Percentiles rank a stretch among this genome's conserved stretches.
Evolutionary conservation across 1,284 basidiomycete species (phyloP).

Genomic region (Cutaneotrichosporon sp.): DNA sequence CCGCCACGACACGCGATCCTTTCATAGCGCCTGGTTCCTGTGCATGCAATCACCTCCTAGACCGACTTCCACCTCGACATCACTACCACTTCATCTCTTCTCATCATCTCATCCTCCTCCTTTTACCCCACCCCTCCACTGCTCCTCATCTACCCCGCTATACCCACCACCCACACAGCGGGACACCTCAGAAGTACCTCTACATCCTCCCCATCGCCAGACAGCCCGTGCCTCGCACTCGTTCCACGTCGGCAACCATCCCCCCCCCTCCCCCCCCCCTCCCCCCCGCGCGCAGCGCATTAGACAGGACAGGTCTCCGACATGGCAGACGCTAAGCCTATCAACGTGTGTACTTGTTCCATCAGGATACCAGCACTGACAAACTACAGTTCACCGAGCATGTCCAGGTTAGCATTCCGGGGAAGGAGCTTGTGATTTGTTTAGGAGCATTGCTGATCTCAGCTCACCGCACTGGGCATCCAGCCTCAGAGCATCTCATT

Average conservation of each 20-base stretch:
- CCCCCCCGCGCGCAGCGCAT: neutral
- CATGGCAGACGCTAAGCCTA: constrained; percentile 46
- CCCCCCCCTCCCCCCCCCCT: neutral
- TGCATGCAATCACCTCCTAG: too few relatives aligned
- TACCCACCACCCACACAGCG: neutral
- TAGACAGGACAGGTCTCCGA: neutral
- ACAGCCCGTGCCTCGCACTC: constrained; percentile 1
- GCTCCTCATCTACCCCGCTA: neutral
- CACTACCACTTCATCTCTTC: neutral
- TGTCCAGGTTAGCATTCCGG: constrained; percentile 48
- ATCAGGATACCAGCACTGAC: neutral
- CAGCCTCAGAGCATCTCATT: constrained; percentile 97
- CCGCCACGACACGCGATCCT: too few relatives aligned
- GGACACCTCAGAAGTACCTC: neutral
- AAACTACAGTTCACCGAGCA: constrained; percentile 50
- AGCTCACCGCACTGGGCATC: constrained; percentile 92
- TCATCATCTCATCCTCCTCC: neutral
- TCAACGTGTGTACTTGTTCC: constrained; percentile 31
- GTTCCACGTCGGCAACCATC: constrained; percentile 5
- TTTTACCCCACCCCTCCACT: neutral
- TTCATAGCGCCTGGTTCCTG: too few relatives aligned
- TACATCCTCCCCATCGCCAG: neutral
- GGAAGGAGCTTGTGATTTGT: neutral
- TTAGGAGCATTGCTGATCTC: constrained; percentile 34
- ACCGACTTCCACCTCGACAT: constrained; percentile 2